Evolutionary conservation across 2,329 filamentous ascomycete genomes (phyloP).

Genomic region (Huntiella omanensis): DNA sequence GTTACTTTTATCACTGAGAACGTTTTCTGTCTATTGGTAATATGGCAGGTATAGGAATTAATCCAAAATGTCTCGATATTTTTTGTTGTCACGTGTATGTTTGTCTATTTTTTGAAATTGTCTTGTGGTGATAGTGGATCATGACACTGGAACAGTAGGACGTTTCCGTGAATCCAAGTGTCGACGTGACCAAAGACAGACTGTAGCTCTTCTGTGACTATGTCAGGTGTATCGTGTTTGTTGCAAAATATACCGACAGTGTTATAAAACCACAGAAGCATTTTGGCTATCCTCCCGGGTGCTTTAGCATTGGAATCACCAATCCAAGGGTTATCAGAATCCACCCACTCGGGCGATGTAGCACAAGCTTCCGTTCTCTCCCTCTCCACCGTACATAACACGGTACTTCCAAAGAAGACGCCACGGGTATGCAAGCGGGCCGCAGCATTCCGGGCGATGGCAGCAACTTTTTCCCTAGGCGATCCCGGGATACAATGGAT

Average conservation of each 20-base stretch:
- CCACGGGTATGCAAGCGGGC: slow-evolving; percentile 13
- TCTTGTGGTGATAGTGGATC: not conserved
- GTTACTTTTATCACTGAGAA: too few species aligned
- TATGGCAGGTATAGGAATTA: too few species aligned
- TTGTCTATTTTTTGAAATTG: too few species aligned
- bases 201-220: slow-evolving; percentile 18
- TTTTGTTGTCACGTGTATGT: too few species aligned
- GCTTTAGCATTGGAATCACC: not conserved
- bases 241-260: slow-evolving; percentile 21
- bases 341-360: slow-evolving; percentile 9
- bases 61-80: too few species aligned
- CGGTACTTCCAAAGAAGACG: slow-evolving; percentile 15
- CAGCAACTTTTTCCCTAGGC: not conserved
- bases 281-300: slow-evolving; percentile 4
- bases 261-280: slow-evolving; percentile 19
- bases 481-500: slow-evolving; percentile 9
- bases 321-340: not conserved
- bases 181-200: slow-evolving; percentile 22
- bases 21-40: too few species aligned
- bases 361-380: not conserved
- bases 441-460: slow-evolving; percentile 11
- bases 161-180: slow-evolving; percentile 20
- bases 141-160: slow-evolving; percentile 19
- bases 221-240: slow-evolving; percentile 19
- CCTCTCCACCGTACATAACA: slow-evolving; percentile 12